These are phyloP conservation scores for Solanum lignicaule DNA, from an alignment of 257 asterid species.

Conservation along the genomic window DNA sequence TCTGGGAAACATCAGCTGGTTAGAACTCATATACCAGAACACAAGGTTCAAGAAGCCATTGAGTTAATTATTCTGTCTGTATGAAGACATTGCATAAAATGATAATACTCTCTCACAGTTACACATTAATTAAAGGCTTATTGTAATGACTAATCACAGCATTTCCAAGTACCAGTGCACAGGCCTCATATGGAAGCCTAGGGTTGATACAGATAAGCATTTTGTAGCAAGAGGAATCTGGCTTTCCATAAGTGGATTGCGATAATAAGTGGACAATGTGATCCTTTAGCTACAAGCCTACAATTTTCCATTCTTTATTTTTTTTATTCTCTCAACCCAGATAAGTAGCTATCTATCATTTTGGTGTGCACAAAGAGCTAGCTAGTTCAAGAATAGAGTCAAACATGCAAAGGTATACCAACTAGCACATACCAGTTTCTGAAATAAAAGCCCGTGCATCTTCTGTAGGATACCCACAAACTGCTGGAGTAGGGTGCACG, in stretches of 20 bases:
- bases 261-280: neutral
- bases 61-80: neutral
- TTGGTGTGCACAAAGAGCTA: neutral
- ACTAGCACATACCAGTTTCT: constrained; percentile 50
- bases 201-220: neutral
- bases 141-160: neutral
- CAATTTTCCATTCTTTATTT: neutral
- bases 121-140: neutral
- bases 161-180: neutral
- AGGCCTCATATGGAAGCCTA: neutral
- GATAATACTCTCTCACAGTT: neutral
- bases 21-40: neutral
- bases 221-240: neutral
- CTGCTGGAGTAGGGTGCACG: constrained; percentile 99
- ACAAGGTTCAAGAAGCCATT: neutral
- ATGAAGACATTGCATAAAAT: neutral
- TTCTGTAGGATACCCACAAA: constrained; percentile 91
- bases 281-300: neutral
- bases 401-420: neutral
- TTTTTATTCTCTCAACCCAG: neutral
- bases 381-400: neutral
- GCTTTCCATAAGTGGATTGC: neutral
- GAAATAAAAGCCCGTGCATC: constrained; percentile 73
- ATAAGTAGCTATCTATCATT: neutral
- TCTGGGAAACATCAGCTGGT: constrained; percentile 33